Conservation (phyloP, 1,284 basidiomycete genomes). For the Pholiota adiposa region DNA sequence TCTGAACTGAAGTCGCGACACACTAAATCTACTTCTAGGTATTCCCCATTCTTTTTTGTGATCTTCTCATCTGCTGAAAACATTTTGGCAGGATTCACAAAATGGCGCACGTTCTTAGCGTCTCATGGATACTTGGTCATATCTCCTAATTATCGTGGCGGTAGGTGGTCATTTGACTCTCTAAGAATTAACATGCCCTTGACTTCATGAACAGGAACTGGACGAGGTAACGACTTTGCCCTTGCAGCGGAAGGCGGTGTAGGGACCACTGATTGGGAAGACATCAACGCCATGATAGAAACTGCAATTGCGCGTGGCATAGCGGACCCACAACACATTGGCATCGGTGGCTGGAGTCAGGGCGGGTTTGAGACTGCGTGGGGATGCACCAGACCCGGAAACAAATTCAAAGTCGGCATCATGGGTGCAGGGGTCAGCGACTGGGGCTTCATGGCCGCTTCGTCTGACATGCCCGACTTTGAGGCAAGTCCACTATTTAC, state of each 20-base stretch:
- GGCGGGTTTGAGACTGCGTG: conserved; percentile 14
- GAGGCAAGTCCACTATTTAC: conserved; percentile 3
- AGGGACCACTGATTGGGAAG: conserved; percentile 13
- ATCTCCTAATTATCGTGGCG: conserved; percentile 15
- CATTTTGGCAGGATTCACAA: not conserved
- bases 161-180: not conserved
- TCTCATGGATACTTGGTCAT: conserved; percentile 16
- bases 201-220: conserved; percentile 2
- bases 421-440: conserved; percentile 16
- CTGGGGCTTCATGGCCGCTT: conserved; percentile 16
- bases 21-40: not conserved
- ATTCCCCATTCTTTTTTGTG: not conserved
- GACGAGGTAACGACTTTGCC: conserved; percentile 14
- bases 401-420: conserved; percentile 13
- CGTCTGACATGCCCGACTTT: conserved; percentile 14
- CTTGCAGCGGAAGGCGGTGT: conserved; percentile 15
- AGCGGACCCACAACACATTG: conserved; percentile 13
- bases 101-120: conserved; percentile 14
- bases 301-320: conserved; percentile 11
- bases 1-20: conserved; percentile 10
- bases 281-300: conserved; percentile 15
- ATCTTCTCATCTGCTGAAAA: not conserved
- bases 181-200: not conserved
- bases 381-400: conserved; percentile 13
- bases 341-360: conserved; percentile 16